Evolutionary conservation across 768 basidiomycete genomes (phyloP).

Genomic region (Termitomyces sp.): DNA sequence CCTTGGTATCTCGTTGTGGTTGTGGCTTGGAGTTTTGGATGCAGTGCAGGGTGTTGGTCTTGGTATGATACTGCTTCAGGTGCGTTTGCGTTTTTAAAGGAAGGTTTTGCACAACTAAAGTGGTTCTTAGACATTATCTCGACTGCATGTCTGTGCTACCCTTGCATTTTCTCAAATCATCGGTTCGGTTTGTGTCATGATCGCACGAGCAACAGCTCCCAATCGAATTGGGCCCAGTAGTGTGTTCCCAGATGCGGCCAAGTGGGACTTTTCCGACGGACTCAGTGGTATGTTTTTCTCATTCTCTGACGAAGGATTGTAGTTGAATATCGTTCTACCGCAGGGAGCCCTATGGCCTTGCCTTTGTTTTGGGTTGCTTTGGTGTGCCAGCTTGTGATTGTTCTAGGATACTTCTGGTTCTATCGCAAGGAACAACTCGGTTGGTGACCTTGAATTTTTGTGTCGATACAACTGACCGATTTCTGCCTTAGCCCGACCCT

Average conservation of each 20-base stretch:
- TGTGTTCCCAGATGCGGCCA: constrained; percentile 89
- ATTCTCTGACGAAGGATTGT: background rate
- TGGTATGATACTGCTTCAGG: constrained; percentile 84
- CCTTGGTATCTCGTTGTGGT: constrained; percentile 84
- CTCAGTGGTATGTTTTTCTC: constrained; percentile 38
- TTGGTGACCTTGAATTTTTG: constrained; percentile 29
- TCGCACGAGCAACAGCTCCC: constrained; percentile 87
- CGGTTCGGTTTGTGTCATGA: constrained; percentile 86
- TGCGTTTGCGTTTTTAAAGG: constrained; percentile 22
- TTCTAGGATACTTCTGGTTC: constrained; percentile 94
- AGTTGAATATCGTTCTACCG: background rate
- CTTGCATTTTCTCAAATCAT: constrained; percentile 88
- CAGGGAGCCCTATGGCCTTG: constrained; percentile 74
- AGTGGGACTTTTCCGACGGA: constrained; percentile 81
- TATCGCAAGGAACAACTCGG: constrained; percentile 92
- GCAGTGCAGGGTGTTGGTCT: constrained; percentile 93
- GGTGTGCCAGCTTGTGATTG: constrained; percentile 75
- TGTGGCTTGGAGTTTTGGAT: constrained; percentile 93
- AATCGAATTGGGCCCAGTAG: constrained; percentile 83
- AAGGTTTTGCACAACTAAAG: constrained; percentile 18
- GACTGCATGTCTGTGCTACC: constrained; percentile 91
- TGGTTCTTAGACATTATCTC: constrained; percentile 63
- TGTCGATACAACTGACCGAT: background rate
- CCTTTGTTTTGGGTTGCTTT: constrained; percentile 88
- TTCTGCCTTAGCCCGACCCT: constrained; percentile 29